Conservation (phyloP, 306 rosid genomes). For the Citrullus mucosospermus region DNA sequence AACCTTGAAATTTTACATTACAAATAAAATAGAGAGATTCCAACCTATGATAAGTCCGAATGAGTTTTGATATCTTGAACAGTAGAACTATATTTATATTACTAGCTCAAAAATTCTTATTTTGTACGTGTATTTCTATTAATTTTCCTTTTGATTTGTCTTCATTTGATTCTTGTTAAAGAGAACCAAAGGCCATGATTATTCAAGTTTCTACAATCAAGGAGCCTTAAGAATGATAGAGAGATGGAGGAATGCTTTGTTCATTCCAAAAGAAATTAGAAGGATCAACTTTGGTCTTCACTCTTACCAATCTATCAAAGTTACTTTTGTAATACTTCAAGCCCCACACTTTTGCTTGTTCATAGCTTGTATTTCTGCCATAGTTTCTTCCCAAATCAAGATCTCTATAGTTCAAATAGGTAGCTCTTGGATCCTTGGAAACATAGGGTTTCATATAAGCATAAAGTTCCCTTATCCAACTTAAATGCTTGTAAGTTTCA, state of each 20-base stretch:
- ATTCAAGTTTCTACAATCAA: too few species aligned
- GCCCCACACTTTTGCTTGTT: slow-evolving; percentile 29
- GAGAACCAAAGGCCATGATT: too few species aligned
- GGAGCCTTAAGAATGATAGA: not conserved
- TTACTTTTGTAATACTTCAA: slow-evolving; percentile 15
- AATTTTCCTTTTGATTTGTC: too few species aligned
- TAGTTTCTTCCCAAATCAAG: slow-evolving; percentile 56
- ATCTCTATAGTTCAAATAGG: slow-evolving; percentile 62
- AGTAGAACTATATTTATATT: too few species aligned
- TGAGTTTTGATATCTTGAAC: too few species aligned
- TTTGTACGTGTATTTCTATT: too few species aligned
- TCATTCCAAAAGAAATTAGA: slow-evolving; percentile 16
- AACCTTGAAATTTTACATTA: too few species aligned
- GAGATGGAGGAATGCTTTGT: slow-evolving; percentile 13
- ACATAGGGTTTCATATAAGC: slow-evolving; percentile 53
- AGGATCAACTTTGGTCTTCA: slow-evolving; percentile 20
- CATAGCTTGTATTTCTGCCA: slow-evolving; percentile 8
- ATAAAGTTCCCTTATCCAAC: slow-evolving; percentile 44
- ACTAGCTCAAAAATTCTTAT: too few species aligned
- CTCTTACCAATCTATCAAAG: slow-evolving; percentile 4
- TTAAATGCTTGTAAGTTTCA: slow-evolving; percentile 23
- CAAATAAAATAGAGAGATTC: too few species aligned
- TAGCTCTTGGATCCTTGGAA: slow-evolving; percentile 44
- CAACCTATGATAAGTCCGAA: too few species aligned
- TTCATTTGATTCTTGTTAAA: too few species aligned